Evolutionary conservation across 2,329 filamentous ascomycete species (phyloP), one percentile per base, ranked within the genome.

Genomic region (Aureobasidium lini): DNA sequence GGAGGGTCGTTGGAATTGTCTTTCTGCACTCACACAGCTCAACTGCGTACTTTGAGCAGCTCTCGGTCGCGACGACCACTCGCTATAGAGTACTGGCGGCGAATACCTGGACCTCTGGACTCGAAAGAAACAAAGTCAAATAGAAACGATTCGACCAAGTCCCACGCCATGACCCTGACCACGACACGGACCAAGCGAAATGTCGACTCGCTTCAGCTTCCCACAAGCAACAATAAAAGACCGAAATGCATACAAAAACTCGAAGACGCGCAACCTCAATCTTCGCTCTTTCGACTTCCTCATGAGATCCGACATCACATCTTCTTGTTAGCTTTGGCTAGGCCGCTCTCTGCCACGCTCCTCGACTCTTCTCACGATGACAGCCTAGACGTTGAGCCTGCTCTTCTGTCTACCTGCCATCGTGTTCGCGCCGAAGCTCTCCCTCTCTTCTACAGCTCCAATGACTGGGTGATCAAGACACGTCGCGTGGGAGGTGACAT

Each of bases 221-320:
- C 39, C 52, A 56, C 52, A 44, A 11, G 16, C 31, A 32, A 28
- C 52, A 46, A 31, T n/a, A 44, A 1, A 11, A 3, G 18, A 7
- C 37, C 39, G 15, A 56, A 56, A 56, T 11, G 23, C 37, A 32
- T 32, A 49, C 31, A 23, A 48, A 37, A 39, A 42, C 16, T 34
- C 18, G 34, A 46, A n/a, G 23, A 58, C n/a, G 7, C 18, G 8
- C 42, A 58, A 58, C 10, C 46, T 18, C 46, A 59, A 34, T 59
- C 46, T 29, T n/a, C 36, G 11, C 40, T 64, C 59, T 48, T 60
- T 39, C 31, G 39, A 11, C 50, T 65, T 11, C 62, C 63, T 18
- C 49, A 57, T 16, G 64, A 65, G 29, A 39, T 63, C 13, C 57
- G 63, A 6, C 59, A 64, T 32, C 52, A 42, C 18, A 62, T 64